phyloP scores from a whole-genome alignment of 768 basidiomycete species.

The Leucogyrophana mollusca region DNA sequence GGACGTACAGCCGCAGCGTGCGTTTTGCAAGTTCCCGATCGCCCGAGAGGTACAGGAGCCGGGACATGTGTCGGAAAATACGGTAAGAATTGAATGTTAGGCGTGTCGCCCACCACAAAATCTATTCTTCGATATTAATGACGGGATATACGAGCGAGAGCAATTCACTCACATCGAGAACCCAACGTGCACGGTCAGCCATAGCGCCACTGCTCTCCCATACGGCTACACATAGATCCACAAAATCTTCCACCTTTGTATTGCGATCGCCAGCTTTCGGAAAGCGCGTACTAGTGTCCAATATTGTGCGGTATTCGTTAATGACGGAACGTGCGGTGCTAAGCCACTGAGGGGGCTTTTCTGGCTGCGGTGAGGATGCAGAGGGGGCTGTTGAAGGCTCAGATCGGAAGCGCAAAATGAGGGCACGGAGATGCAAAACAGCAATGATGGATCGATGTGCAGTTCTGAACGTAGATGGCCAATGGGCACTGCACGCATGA shows the following conservation, averaged over 20 bases:
- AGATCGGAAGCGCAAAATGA: constrained; percentile 49
- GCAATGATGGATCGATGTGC: constrained; percentile 70
- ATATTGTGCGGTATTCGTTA: constrained; percentile 65
- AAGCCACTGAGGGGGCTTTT: constrained; percentile 54
- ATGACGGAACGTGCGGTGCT: constrained; percentile 64
- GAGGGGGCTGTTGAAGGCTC: constrained; percentile 13
- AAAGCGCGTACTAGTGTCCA: constrained; percentile 70
- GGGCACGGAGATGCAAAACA: constrained; percentile 70
- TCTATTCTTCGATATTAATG: constrained; percentile 37
- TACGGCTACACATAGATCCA: constrained; percentile 73
- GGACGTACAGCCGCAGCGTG: constrained; percentile 77
- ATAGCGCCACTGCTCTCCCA: constrained; percentile 76
- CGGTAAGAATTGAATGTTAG: constrained; percentile 92
- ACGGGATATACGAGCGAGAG: no score
- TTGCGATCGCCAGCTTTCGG: constrained; percentile 83
- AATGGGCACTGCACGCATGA: constrained; percentile 57
- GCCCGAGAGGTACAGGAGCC: constrained; percentile 62
- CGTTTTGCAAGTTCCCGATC: constrained; percentile 66
- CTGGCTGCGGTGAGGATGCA: constrained; percentile 19
- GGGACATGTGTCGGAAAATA: constrained; percentile 81
- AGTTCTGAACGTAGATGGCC: constrained; percentile 80
- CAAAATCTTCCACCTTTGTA: constrained; percentile 76
- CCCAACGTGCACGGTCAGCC: constrained; percentile 69
- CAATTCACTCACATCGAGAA: constrained; percentile 64
- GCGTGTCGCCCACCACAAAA: constrained; percentile 92